Base-by-base conservation (phyloP, 202 grass and related monocot genomes). In the Eragrostis tef region DNA sequence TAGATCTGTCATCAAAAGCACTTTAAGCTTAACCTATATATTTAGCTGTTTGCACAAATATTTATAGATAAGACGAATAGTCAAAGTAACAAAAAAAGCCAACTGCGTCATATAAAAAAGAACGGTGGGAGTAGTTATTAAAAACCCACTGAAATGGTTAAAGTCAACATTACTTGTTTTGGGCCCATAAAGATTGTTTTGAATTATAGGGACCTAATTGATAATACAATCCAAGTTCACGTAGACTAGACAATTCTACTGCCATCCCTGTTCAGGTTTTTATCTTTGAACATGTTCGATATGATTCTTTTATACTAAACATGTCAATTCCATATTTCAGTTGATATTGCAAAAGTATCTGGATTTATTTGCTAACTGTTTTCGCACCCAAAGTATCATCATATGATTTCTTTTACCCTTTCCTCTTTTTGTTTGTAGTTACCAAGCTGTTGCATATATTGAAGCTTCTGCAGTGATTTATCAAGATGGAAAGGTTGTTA, bases 361-460 rank as follows among this genome's bases (percentile, higher is more conserved):
- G 15, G 17, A 50, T 79, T 19, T 65, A 49, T 56, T 44, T 74
- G 21, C 49, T 83, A 60, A 48, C 57, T 57, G 64, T 77, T 15
- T 31, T 2, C 24, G 21, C 2, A 0, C 71, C 26, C 34, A 21
- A 63, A 65, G 58, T 70, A n/a, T 31, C 25, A 24, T 88, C 4
- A 47, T 68, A 68, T 78, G 63, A 89, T 31, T 22, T 86, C 41
- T 82, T 68, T 14, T 78, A 79, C 8, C 14, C n/a, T n/a, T n/a
- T n/a, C n/a, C n/a, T n/a, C n/a, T n/a, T 21, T 86, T 36, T 79
- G 77, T 77, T 91, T 67, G 48, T 77, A 98, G 95, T 77, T 98
- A 98, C 80, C 90, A 93, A 83, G 95, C 95, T 70, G 95, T 94
- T 83, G 92, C 95, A 88, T 98, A 98, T 83, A 93, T 98, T 88